Evolutionary conservation across 139 green algal genomes (phyloP).

Genomic region (Chlorella sp.): DNA sequence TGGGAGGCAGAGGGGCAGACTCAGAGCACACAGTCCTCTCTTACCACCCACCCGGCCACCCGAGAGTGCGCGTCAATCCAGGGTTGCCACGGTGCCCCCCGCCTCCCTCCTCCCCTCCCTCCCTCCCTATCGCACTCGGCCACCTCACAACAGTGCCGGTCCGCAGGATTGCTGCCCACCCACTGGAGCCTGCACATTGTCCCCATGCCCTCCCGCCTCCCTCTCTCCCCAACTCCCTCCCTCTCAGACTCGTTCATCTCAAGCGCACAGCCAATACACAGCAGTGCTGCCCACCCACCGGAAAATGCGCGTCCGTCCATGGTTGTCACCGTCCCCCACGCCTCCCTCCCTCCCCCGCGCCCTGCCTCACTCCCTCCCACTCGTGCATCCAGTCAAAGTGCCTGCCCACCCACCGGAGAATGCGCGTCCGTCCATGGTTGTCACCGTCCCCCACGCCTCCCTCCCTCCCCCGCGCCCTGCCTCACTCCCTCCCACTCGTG

Average conservation of each 20-base stretch:
- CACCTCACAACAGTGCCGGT: not conserved
- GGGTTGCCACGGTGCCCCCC: slow-evolving; percentile 74
- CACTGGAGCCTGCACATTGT: too few relatives aligned
- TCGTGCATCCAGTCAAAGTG: too few relatives aligned
- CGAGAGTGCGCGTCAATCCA: slow-evolving; percentile 74
- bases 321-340: slow-evolving; percentile 75
- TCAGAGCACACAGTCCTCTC: too few relatives aligned
- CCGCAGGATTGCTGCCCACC: too few relatives aligned
- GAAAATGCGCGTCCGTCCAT: slow-evolving; percentile 77
- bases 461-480: too few relatives aligned
- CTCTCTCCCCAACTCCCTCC: not conserved
- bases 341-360: slow-evolving; percentile 46
- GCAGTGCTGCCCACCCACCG: too few relatives aligned
- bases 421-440: slow-evolving; percentile 77
- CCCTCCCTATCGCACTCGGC: too few relatives aligned
- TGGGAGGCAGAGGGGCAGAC: too few relatives aligned
- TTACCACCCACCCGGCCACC: not conserved
- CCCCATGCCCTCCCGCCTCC: slow-evolving; percentile 40
- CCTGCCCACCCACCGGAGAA: slow-evolving; percentile 58
- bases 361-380: too few relatives aligned
- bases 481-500: too few relatives aligned
- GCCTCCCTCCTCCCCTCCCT: slow-evolving; percentile 53
- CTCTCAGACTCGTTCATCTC: too few relatives aligned
- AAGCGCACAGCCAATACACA: too few relatives aligned
- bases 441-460: slow-evolving; percentile 78